phyloP scores from a whole-genome alignment of 768 basidiomycete genomes.

The Mycena indigotica region DNA sequence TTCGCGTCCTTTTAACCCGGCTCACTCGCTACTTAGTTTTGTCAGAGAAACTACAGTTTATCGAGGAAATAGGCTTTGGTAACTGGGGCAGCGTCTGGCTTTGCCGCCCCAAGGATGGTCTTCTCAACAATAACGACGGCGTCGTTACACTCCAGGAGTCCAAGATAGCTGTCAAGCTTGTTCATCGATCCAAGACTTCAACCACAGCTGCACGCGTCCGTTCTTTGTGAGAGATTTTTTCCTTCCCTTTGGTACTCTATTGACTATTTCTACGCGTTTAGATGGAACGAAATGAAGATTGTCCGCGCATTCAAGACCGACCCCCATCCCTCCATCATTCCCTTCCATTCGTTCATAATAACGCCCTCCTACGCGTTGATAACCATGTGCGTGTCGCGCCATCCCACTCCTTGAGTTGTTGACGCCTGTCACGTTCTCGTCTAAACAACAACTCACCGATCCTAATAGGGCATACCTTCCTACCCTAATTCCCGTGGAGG shows the following conservation, averaged over 20 bases:
- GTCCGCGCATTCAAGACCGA: conserved; percentile 81
- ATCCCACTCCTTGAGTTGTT: conserved; percentile 5
- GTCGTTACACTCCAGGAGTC: conserved; percentile 43
- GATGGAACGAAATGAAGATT: conserved; percentile 99
- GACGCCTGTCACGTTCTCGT: conserved; percentile 12
- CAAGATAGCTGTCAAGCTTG: conserved; percentile 90
- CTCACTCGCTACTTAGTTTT: conserved; percentile 38
- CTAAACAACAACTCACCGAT: background rate
- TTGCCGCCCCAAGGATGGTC: conserved; percentile 59
- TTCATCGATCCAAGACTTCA: conserved; percentile 81
- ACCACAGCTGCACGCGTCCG: conserved; percentile 88
- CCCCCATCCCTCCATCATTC: conserved; percentile 89
- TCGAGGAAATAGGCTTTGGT: conserved; percentile 62
- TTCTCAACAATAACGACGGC: conserved; percentile 28
- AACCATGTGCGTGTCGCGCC: conserved; percentile 69
- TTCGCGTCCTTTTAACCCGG: background rate
- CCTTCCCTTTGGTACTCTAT: conserved; percentile 2
- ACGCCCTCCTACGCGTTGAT: conserved; percentile 89
- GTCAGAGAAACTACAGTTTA: conserved; percentile 70
- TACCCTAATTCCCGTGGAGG: conserved; percentile 85
- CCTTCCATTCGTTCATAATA: conserved; percentile 92
- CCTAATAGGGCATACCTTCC: conserved; percentile 78
- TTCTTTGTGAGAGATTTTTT: conserved; percentile 63
- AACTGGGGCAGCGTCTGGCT: conserved; percentile 89
- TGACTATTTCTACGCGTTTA: conserved; percentile 30